Base-by-base conservation (phyloP, 2,329 filamentous ascomycete species). In the Aspergillus alliaceus region DNA sequence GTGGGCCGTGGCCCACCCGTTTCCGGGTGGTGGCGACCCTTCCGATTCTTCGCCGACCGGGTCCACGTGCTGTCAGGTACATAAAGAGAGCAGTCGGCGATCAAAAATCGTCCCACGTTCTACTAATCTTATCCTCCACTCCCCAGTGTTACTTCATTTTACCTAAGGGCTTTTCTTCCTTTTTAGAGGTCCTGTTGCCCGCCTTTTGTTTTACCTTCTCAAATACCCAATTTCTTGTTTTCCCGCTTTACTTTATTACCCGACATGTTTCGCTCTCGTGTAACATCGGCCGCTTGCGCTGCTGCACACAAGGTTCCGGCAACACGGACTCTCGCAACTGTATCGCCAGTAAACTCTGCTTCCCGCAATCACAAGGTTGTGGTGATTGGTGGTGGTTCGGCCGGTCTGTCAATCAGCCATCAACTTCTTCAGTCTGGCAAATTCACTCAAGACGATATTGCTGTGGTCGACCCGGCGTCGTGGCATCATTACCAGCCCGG, bases 401-500 rank as follows among this genome's bases (percentile, higher is more conserved):
- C 87, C 35, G 88, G 88, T 49, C 72, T 90, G 15, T 74, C 84
- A 1, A 82, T 89, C 66, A 85, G 85, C 65, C 86, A 90, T 66
- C 88, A 90, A 74, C 81, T 91, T 3, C 80, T 89, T 3, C 80
- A 80, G 2, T 77, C 79, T 0, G 85, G 84, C 42, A 79, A 79
- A 25, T 88, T 88, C 65, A 61, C 71, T 0, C 74, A 79, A 42
- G 77, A 85, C 31, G 86, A 89, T 58, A 87, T 89, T 59, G 86
- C 86, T 27, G 65, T 89, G 25, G 74, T 89, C 42, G 86, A 89
- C 61, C 86, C 86, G 0, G 80, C 86, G 1, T 68, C 74, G 61
- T 86, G 80, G 78, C 86, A 89, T 67, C 80, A 89, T 73, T 89
- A 88, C 69, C 86, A 89, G 70, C 85, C 86, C 1, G 86, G 86